Evolutionary conservation across 768 basidiomycete species (phyloP), one percentile per base, ranked within the genome.

Genomic region (Leccinum subtestaceum): DNA sequence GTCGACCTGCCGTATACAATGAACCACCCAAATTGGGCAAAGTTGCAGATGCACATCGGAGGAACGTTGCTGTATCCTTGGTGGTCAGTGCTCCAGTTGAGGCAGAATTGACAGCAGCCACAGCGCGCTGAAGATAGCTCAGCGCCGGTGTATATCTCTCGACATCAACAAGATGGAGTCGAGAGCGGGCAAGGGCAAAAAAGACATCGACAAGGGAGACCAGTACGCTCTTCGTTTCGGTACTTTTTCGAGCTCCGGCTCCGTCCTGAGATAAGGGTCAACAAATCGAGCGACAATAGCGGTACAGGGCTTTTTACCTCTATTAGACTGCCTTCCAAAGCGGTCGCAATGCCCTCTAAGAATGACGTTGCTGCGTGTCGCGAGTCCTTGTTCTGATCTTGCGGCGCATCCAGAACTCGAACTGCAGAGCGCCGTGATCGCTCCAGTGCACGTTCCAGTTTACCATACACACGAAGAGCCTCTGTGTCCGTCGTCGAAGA

Each of bases 11-110:
- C 58, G 90, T 85, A 63, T 89, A 95, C 13, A 94, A 70, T n/a
- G 77, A 76, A 2, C 85, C 86, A 2, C 84, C 88, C 1, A 88
- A 65, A 65, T 88, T 87, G 62, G 91, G 83, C 62, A 86, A 84
- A 2, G 85, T 84, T 5, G 87, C 88, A 6, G 88, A 89, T 9
- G 89, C 74, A 63, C 88, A 91, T 15, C 90, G 84, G 3, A 81
- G 65, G 60, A 82, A 85, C 55, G 88, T 88, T 0, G 85, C 78
- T 13, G 55, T 59, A 4, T 77, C 63, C 29, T 62, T 60, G 5
- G 32, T 15, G 34, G 52, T 52, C 50, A 63, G 60, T 59, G 15
- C 63, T 60, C 45, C 38, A 11, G 56, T n/a, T 9, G 53, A 40
- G 8, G 5, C 32, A 12, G 52, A 52, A 11, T 63, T 54, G 12